These are phyloP conservation scores for Ogataea naganishii DNA, from an alignment of 805 yeast genomes.

Conservation along the genomic window DNA sequence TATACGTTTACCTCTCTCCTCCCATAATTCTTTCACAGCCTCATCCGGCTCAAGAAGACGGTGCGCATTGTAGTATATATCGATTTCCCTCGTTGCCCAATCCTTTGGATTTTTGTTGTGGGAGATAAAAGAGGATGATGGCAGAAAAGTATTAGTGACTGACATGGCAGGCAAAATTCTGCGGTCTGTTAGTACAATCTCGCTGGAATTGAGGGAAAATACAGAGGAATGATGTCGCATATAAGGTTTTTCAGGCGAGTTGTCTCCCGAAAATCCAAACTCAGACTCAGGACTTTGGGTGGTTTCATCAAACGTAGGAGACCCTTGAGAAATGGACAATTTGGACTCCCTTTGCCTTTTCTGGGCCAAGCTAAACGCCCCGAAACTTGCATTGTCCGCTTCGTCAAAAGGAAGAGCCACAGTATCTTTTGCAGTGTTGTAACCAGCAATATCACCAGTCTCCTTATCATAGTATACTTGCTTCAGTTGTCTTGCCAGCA, in stretches of 20 bases:
- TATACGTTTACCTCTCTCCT: slow-evolving; percentile 28
- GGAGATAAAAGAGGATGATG: not conserved
- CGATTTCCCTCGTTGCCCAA: slow-evolving; percentile 56
- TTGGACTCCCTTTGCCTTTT: no score
- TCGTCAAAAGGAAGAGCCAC: no score
- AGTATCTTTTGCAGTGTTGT: no score
- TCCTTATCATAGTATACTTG: no score
- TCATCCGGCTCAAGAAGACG: slow-evolving; percentile 36
- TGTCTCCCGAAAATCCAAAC: no score
- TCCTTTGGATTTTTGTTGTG: slow-evolving; percentile 20
- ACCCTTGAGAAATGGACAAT: no score
- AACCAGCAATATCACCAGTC: no score
- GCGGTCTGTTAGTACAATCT: slow-evolving; percentile 17
- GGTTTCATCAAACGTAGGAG: no score
- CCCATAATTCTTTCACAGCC: slow-evolving; percentile 45
- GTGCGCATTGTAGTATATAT: slow-evolving; percentile 36
- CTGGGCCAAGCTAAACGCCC: no score
- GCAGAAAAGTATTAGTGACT: slow-evolving; percentile 4
- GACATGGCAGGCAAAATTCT: slow-evolving; percentile 16
- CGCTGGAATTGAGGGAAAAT: slow-evolving; percentile 9
- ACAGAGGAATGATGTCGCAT: slow-evolving; percentile 3
- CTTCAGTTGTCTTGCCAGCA: no score
- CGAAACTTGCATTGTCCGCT: no score
- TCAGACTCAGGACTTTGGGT: no score
- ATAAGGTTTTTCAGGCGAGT: slow-evolving; percentile 10